Conservation (phyloP, 164 flowering plant genomes). For the Umbellularia californica region DNA sequence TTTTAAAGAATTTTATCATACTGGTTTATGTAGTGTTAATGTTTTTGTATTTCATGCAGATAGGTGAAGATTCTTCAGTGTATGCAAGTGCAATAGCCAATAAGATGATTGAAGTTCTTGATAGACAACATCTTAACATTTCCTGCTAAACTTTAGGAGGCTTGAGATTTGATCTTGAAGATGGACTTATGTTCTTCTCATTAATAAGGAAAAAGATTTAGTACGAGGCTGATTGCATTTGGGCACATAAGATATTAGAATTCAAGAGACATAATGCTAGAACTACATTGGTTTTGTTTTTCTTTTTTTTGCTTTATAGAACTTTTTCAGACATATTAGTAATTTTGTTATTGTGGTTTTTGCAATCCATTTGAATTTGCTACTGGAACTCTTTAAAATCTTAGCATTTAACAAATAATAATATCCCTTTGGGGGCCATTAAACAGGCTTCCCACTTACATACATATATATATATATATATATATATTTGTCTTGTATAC, state of each 20-base stretch:
- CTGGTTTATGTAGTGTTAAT: not conserved
- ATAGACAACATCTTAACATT: conserved; percentile 48
- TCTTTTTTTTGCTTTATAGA: too few species aligned
- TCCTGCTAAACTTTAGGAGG: conserved; percentile 4
- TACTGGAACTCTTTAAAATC: not conserved
- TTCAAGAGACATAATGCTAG: not conserved
- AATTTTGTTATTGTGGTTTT: too few species aligned
- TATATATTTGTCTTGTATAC: too few species aligned
- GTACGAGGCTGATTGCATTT: not conserved
- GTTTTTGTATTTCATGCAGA: conserved; percentile 41
- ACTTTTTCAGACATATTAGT: not conserved
- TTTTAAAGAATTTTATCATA: not conserved
- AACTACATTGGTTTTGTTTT: not conserved
- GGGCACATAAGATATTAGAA: not conserved
- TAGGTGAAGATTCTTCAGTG: conserved; percentile 75
- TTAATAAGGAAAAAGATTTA: not conserved
- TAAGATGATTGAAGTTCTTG: conserved; percentile 73
- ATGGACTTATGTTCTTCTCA: not conserved
- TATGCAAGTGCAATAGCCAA: conserved; percentile 91
- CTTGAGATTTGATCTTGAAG: conserved; percentile 1
- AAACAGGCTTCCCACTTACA: too few species aligned
- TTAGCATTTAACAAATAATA: not conserved
- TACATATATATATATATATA: too few species aligned
- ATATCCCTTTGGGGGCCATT: too few species aligned
- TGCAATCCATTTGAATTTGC: not conserved